A percentile compares a stretch with the other conserved stretches of the same genome.
These are phyloP conservation scores for Neoscytalidium dimidiatum DNA, from an alignment of 2,329 filamentous ascomycete species.

Conservation along the genomic window DNA sequence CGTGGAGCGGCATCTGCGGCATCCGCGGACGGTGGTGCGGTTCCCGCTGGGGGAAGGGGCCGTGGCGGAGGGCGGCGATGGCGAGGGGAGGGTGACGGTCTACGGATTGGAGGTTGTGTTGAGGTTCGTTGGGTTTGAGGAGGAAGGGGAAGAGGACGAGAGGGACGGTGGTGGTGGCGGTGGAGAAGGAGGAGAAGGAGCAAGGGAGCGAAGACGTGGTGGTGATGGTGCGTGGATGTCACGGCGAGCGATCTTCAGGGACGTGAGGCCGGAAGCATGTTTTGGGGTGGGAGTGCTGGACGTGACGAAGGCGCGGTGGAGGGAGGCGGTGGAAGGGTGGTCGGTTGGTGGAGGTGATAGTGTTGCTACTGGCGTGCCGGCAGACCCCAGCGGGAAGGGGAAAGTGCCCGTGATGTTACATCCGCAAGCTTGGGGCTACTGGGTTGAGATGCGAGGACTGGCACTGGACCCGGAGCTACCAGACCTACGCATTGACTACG, in stretches of 20 bases:
- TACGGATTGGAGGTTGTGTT: not conserved
- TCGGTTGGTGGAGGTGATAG: not conserved
- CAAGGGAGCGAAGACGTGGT: not conserved
- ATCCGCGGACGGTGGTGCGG: not conserved
- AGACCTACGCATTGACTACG: conserved; percentile 26
- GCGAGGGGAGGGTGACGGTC: not conserved
- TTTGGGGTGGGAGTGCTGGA: not conserved
- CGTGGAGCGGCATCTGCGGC: not conserved
- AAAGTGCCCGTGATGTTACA: not conserved
- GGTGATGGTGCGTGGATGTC: not conserved
- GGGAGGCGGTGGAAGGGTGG: not conserved
- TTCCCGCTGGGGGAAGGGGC: not conserved
- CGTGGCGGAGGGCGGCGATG: not conserved
- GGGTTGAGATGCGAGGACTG: not conserved
- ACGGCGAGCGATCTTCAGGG: not conserved
- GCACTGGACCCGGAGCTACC: conserved; percentile 31
- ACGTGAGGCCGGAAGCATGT: not conserved
- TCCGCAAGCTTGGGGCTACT: not conserved
- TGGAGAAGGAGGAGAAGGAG: not conserved
- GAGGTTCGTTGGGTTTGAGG: not conserved
- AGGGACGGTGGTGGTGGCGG: not conserved
- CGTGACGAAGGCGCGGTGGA: not conserved
- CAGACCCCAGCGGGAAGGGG: too few species aligned
- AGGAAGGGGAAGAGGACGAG: not conserved
- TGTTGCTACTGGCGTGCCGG: not conserved